These are phyloP conservation scores for Termitomyces sp. DNA, from an alignment of 768 basidiomycete species.

Conservation along the genomic window DNA sequence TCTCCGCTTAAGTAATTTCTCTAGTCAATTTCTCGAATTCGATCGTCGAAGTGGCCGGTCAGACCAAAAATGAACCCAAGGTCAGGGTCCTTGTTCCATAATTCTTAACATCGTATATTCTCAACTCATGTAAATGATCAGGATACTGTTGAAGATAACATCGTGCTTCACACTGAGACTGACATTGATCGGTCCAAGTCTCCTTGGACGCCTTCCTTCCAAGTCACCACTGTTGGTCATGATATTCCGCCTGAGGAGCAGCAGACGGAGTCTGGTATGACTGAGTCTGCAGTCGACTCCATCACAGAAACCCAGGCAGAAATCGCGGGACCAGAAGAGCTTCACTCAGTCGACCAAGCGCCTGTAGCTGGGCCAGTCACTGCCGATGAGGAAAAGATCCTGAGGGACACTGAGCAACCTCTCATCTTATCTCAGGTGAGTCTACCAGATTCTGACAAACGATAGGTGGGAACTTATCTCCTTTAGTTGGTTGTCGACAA, in stretches of 20 bases:
- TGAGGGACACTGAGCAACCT: neutral
- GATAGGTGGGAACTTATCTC: neutral
- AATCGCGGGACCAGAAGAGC: neutral
- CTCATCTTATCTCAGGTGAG: slow-evolving; percentile 6
- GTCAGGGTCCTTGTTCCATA: neutral
- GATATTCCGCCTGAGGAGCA: slow-evolving; percentile 21
- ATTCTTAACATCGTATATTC: neutral
- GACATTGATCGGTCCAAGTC: slow-evolving; percentile 40
- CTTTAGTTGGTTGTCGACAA: slow-evolving; percentile 16
- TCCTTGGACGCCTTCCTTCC: slow-evolving; percentile 50
- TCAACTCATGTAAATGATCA: neutral
- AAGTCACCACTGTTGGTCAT: slow-evolving; percentile 35
- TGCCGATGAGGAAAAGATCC: slow-evolving; percentile 6
- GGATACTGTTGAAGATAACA: neutral
- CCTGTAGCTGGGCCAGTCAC: neutral
- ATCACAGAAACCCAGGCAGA: neutral
- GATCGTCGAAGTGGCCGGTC: neutral
- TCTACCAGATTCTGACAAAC: neutral
- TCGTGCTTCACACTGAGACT: slow-evolving; percentile 1
- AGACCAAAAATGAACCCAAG: neutral
- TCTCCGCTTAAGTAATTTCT: neutral
- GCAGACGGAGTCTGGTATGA: neutral
- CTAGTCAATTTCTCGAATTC: neutral
- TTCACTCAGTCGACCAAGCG: neutral
- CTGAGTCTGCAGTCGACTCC: slow-evolving; percentile 2